Conservation (phyloP, 1,284 basidiomycete species). For the Testicularia cyperi region DNA sequence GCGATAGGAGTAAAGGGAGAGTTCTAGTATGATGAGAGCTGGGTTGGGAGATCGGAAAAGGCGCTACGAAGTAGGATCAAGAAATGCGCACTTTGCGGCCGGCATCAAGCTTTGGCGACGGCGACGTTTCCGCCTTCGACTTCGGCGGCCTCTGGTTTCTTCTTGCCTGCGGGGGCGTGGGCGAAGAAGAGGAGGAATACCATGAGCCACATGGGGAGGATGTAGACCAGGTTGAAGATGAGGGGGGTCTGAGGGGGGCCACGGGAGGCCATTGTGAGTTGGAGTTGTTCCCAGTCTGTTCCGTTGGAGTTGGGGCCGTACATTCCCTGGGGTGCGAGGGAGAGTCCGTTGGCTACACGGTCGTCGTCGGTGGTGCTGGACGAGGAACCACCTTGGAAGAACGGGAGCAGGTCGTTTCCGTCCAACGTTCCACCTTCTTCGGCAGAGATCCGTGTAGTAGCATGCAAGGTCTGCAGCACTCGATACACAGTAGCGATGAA, state of each 20-base stretch:
- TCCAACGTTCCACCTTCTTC: slow-evolving; percentile 19
- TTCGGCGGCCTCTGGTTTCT: background rate
- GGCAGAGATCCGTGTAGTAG: slow-evolving; percentile 18
- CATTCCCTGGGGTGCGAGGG: slow-evolving; percentile 40
- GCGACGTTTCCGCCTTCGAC: slow-evolving; percentile 3
- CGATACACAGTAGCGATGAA: slow-evolving; percentile 34
- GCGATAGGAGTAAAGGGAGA: slow-evolving; percentile 1
- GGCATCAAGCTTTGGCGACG: slow-evolving; percentile 17
- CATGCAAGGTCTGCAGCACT: slow-evolving; percentile 32
- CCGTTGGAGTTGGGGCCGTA: slow-evolving; percentile 34
- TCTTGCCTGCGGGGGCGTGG: slow-evolving; percentile 29
- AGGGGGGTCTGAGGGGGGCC: slow-evolving; percentile 35
- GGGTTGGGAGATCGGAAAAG: no score
- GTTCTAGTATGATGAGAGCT: background rate
- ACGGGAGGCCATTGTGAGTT: slow-evolving; percentile 35
- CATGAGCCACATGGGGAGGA: slow-evolving; percentile 46
- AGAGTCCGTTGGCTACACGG: slow-evolving; percentile 17
- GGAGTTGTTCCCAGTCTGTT: slow-evolving; percentile 41
- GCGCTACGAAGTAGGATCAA: no score
- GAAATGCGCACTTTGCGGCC: no score
- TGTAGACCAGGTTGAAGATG: slow-evolving; percentile 45
- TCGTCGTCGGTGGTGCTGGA: slow-evolving; percentile 14
- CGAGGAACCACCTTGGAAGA: slow-evolving; percentile 26
- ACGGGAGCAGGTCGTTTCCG: slow-evolving; percentile 23
- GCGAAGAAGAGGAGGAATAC: slow-evolving; percentile 45